A percentile compares a stretch with the other conserved stretches of the same genome.
phyloP scores from a whole-genome alignment of 1,284 basidiomycete species.

The Tylopilus orsonianus region DNA sequence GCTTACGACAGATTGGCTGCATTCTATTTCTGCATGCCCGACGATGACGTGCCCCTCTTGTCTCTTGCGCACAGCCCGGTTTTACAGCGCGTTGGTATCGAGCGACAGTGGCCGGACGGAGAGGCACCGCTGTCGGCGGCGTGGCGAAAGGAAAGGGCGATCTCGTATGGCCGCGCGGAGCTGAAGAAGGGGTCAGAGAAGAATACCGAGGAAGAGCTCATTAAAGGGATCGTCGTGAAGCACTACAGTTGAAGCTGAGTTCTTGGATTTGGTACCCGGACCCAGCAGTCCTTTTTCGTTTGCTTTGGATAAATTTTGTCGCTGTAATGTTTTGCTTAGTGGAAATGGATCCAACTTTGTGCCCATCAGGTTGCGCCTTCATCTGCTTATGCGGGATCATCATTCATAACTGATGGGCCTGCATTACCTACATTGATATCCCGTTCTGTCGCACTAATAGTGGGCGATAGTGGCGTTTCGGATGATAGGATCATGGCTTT shows the following conservation, averaged over 20 bases:
- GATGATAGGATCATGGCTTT: too few species aligned
- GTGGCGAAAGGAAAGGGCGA: constrained; percentile 1
- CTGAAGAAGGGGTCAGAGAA: constrained; percentile 26
- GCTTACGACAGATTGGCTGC: constrained; percentile 40
- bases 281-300: too few species aligned
- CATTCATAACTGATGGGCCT: too few species aligned
- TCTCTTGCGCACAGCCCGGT: constrained; percentile 33
- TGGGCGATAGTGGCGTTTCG: too few species aligned
- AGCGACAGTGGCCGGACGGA: neutral
- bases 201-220: constrained; percentile 41
- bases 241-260: constrained; percentile 50
- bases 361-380: too few species aligned
- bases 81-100: constrained; percentile 17
- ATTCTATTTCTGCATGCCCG: constrained; percentile 42
- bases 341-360: too few species aligned
- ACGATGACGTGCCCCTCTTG: constrained; percentile 36
- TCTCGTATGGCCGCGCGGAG: neutral
- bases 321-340: too few species aligned
- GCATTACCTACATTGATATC: too few species aligned
- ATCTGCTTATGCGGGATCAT: too few species aligned
- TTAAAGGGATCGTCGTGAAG: constrained; percentile 41
- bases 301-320: too few species aligned
- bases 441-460: too few species aligned
- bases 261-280: too few species aligned
- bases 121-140: neutral